phyloP scores from a whole-genome alignment of 192 early-diverging fungal genomes.

The Coemansia sp. region DNA sequence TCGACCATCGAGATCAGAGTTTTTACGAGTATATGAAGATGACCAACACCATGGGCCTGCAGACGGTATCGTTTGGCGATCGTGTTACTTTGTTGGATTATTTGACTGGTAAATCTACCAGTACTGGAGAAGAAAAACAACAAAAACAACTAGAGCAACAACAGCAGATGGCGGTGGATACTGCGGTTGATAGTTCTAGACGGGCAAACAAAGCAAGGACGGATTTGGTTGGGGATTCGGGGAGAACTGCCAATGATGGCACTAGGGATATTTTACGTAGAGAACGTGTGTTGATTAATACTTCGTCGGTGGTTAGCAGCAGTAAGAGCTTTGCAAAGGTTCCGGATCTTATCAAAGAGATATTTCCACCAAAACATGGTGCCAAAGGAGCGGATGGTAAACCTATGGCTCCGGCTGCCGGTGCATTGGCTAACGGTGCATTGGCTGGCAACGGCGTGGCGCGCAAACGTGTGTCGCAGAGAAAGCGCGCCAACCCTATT shows the following conservation, averaged over 20 bases:
- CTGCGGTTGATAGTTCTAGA: not conserved
- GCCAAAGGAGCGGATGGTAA: constrained; percentile 1
- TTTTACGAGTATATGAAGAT: constrained; percentile 75
- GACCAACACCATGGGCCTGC: constrained; percentile 60
- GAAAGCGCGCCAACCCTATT: constrained; percentile 65
- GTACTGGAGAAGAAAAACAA: not conserved
- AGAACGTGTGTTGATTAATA: constrained; percentile 36
- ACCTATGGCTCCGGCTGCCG: not conserved
- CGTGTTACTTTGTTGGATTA: constrained; percentile 71
- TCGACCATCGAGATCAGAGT: constrained; percentile 63
- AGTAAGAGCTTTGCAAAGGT: constrained; percentile 49
- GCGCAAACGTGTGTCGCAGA: constrained; percentile 12
- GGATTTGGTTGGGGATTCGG: not conserved
- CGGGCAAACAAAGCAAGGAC: not conserved
- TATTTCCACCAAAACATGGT: constrained; percentile 35
- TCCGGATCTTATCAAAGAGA: constrained; percentile 35
- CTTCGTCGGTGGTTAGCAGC: constrained; percentile 41
- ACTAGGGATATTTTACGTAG: constrained; percentile 35
- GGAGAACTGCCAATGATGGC: constrained; percentile 6
- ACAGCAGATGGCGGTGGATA: not conserved
- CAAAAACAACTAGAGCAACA: too few species aligned
- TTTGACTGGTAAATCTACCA: constrained; percentile 63
- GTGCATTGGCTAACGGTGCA: not conserved
- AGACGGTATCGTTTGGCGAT: constrained; percentile 76
- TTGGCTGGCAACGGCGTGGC: not conserved